Conservation (phyloP, 2,329 filamentous ascomycete genomes). For the Gaeumannomyces sp. region DNA sequence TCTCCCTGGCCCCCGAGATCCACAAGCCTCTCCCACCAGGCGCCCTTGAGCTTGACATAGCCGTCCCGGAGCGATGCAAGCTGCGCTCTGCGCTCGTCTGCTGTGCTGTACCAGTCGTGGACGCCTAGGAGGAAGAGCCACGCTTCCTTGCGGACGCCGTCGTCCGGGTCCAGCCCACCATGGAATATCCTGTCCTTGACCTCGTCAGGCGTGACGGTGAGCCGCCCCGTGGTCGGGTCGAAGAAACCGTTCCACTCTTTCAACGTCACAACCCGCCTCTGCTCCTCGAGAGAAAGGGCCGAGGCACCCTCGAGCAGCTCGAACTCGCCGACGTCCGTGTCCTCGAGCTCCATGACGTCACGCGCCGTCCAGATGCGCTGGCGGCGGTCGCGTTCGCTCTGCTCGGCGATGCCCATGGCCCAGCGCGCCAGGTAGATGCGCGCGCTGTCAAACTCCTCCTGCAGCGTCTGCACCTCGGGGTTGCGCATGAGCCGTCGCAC, state of each 20-base stretch:
- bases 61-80: constrained; percentile 84
- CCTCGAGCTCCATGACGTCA: constrained; percentile 88
- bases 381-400: constrained; percentile 81
- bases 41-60: constrained; percentile 86
- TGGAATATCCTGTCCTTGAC: constrained; percentile 98
- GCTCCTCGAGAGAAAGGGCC: constrained; percentile 67
- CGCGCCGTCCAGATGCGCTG: constrained; percentile 89
- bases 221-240: constrained; percentile 63
- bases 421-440: constrained; percentile 89
- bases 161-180: constrained; percentile 79
- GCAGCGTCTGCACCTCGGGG: constrained; percentile 88
- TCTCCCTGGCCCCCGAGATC: constrained; percentile 75
- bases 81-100: constrained; percentile 75
- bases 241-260: constrained; percentile 93
- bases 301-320: constrained; percentile 77
- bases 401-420: constrained; percentile 98
- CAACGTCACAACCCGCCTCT: constrained; percentile 68
- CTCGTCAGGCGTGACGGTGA: constrained; percentile 80
- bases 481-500: constrained; percentile 79
- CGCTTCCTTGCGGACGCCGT: constrained; percentile 90
- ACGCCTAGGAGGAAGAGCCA: constrained; percentile 93
- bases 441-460: constrained; percentile 96
- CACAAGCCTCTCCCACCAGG: constrained; percentile 92
- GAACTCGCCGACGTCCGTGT: constrained; percentile 92
- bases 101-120: constrained; percentile 86